Evolutionary conservation across 148 eudicot genomes (phyloP).

Genomic region (Agrostemma githago): DNA sequence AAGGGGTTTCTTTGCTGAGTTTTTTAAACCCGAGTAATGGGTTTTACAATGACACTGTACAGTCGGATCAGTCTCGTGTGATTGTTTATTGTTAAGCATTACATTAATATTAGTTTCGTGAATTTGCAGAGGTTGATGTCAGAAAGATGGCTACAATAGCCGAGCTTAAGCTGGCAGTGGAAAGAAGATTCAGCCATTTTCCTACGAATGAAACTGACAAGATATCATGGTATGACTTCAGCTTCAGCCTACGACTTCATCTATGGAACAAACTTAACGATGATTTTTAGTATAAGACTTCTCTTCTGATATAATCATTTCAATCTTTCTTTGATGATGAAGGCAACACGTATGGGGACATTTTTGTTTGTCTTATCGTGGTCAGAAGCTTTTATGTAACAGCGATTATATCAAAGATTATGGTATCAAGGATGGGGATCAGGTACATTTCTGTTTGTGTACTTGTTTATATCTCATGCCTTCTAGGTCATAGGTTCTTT

Average conservation of each 20-base stretch:
- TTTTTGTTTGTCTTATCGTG: constrained; percentile 72
- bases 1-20: neutral
- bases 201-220: constrained; percentile 47
- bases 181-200: constrained; percentile 45
- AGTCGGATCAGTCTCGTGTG: neutral
- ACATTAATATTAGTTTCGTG: neutral
- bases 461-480: neutral
- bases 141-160: constrained; percentile 47
- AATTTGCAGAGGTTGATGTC: constrained; percentile 53
- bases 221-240: constrained; percentile 60
- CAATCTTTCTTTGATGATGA: constrained; percentile 16
- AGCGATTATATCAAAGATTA: constrained; percentile 35
- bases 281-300: neutral
- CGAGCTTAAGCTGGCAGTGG: constrained; percentile 66
- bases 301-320: neutral
- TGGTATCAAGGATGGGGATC: constrained; percentile 71
- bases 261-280: too few species aligned
- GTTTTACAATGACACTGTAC: neutral
- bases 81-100: neutral
- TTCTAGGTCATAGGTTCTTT: neutral
- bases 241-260: neutral
- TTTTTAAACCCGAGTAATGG: neutral
- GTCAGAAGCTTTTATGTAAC: constrained; percentile 59
- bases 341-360: constrained; percentile 92
- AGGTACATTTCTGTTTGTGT: constrained; percentile 38